Evolutionary conservation across 78 protist genomes (phyloP), one percentile per base, ranked within the genome.

Genomic region (Dictyostelium intermedium): DNA sequence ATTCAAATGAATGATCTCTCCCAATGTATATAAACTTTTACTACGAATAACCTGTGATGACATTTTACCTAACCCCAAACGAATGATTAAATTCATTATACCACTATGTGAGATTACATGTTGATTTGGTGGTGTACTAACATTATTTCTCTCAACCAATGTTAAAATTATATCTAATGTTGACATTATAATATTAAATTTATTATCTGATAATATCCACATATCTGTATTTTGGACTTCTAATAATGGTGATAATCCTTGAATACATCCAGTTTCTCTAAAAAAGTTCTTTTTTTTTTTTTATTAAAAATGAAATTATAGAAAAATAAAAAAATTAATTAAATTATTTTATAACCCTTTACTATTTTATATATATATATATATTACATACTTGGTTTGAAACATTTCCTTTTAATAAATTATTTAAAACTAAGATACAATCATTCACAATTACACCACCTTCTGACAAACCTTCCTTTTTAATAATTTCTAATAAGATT

Each of bases 381-480:
- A 45, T 45, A 53, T 11, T 30, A 86, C 77, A 39, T 87, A 87
- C 93, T 70, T 89, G 96, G 56, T 92, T 92, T 37, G 61, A 84
- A 76, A 84, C 91, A 60, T 92, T 92, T 81, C 84, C 91, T 78
- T 82, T 92, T 47, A 92, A 84, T 39, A 92, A 16, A 61, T 86
- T 82, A 60, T 39, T 83, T 32, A 92, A 72, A 14, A 84, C 45
- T 13, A 27, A 37, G 20, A 92, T 85, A 84, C 92, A 76, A 86
- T 92, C 96, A 72, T 83, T 70, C 50, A 92, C 92, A 41, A 92
- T 39, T 14, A 92, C 81, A 43, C 96, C 96, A 60, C 96, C 96
- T n/a, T 92, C 96, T 1, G 96, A 83, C 34, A 45, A 79, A 32
- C 96, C 96, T 78, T 92, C 96, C 7, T 56, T 82, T 25, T 73